Evolutionary conservation across 2,329 filamentous ascomycete genomes (phyloP), one percentile per base, ranked within the genome.

Genomic region (Fusarium sp.): DNA sequence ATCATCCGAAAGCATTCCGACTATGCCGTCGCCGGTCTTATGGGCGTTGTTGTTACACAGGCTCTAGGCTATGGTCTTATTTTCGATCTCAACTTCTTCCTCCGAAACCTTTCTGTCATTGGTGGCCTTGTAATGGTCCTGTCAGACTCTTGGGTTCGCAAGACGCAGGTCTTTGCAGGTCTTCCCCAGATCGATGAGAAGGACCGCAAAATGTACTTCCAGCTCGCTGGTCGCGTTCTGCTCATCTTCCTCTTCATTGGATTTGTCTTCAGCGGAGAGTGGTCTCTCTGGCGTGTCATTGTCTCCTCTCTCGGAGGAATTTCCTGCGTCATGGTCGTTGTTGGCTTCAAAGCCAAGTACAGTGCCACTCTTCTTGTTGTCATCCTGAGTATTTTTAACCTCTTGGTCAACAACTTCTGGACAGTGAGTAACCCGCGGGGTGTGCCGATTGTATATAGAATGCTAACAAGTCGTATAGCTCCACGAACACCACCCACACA

Each of bases 161-260:
- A 98, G 91, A 93, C 91, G 82, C 97, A 98, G 86, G 95, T 95
- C 7, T 97, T 97, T 71, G 96, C 96, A 53, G 96, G 96, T 53
- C 89, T 99, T 59, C 96, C 96, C 54, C 91, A 94, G 83, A 90
- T 99, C 59, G 96, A 98, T 81, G 96, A 99, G 88, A 98, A 98
- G 91, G 96, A 99, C 83, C 93, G 95, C 85, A 99, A 98, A 90
- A 98, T 98, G 95, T 99, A 99, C 88, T 97, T 99, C 86, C 96
- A 98, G 90, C 92, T 99, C 71, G 96, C 96, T 75, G 96, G 96
- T 39, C 92, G 96, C 77, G 94, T 99, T 39, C 88, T 99, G 74
- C 88, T 99, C 78, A 98, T 99, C 85, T 98, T 99, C 90, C 89
- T 99, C 76, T 99, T 99, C 83, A 83, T 98, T 75, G 96, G 96